phyloP scores from a whole-genome alignment of 257 asterid genomes.

The Nemophila menziesii region DNA sequence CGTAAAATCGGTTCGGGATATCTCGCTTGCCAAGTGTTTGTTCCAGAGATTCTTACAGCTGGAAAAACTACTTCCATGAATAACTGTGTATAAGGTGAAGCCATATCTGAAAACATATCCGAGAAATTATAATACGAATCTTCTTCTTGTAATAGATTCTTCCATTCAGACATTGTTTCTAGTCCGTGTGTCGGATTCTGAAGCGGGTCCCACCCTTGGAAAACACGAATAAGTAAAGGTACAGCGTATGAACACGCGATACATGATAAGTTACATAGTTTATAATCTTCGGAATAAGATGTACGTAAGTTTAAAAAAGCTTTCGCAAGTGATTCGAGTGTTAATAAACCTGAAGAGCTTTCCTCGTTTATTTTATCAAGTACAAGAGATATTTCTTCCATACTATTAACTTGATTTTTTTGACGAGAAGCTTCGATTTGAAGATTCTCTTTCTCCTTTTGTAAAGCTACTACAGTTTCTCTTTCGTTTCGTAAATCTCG shows the following conservation, averaged over 20 bases:
- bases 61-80: slow-evolving; percentile 90
- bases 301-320: slow-evolving; percentile 50
- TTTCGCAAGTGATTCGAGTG: slow-evolving; percentile 61
- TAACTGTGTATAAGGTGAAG: slow-evolving; percentile 67
- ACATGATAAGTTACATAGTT: slow-evolving; percentile 58
- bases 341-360: slow-evolving; percentile 47
- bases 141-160: slow-evolving; percentile 48
- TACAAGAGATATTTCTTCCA: slow-evolving; percentile 41
- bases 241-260: slow-evolving; percentile 79
- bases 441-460: slow-evolving; percentile 68
- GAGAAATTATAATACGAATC: slow-evolving; percentile 25
- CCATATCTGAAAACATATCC: slow-evolving; percentile 25
- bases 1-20: slow-evolving; percentile 83
- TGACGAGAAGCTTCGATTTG: slow-evolving; percentile 47
- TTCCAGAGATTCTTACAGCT: slow-evolving; percentile 87
- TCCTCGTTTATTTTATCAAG: slow-evolving; percentile 49
- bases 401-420: slow-evolving; percentile 52
- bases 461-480: slow-evolving; percentile 74
- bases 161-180: slow-evolving; percentile 60
- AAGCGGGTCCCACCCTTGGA: slow-evolving; percentile 95
- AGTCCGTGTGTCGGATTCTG: slow-evolving; percentile 76
- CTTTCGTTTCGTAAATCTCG: slow-evolving; percentile 75
- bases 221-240: slow-evolving; percentile 64
- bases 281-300: slow-evolving; percentile 52
- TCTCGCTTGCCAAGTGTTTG: slow-evolving; percentile 85